A percentile compares a stretch with the other conserved stretches of the same genome.
These are phyloP conservation scores for Leptomonas seymouri DNA, from an alignment of 208 protist species.

Conservation along the genomic window DNA sequence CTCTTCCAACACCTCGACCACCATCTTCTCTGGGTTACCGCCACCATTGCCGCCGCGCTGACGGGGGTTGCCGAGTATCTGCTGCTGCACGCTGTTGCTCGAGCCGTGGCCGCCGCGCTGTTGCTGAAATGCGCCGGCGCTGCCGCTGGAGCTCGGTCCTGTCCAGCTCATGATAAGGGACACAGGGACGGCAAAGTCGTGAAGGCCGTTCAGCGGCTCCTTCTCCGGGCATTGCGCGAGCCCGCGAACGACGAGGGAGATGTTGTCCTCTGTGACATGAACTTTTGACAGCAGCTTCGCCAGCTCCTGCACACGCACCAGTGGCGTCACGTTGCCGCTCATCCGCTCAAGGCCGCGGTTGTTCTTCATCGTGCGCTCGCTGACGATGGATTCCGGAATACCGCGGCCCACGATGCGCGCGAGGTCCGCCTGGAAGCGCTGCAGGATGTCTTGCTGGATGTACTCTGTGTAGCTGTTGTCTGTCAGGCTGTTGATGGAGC, in stretches of 20 bases:
- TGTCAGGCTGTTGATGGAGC: constrained; percentile 4
- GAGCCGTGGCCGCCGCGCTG: not conserved
- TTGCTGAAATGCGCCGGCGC: constrained; percentile 15
- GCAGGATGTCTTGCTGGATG: constrained; percentile 53
- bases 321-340: constrained; percentile 69
- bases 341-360: constrained; percentile 52
- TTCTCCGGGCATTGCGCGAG: constrained; percentile 75
- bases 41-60: constrained; percentile 6
- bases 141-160: constrained; percentile 37
- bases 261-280: constrained; percentile 62
- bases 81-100: constrained; percentile 18
- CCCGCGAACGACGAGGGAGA: constrained; percentile 67
- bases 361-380: constrained; percentile 46
- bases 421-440: constrained; percentile 62
- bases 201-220: constrained; percentile 42
- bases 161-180: constrained; percentile 74
- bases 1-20: constrained; percentile 76
- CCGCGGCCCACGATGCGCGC: constrained; percentile 69
- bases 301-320: constrained; percentile 66
- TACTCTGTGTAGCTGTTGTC: constrained; percentile 45
- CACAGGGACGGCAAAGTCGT: constrained; percentile 77
- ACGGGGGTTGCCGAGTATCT: constrained; percentile 6
- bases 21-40: constrained; percentile 45
- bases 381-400: constrained; percentile 57
- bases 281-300: constrained; percentile 57